These are phyloP conservation scores for Setaria viridis DNA, from an alignment of 202 grass and related monocot species.

Conservation along the genomic window DNA sequence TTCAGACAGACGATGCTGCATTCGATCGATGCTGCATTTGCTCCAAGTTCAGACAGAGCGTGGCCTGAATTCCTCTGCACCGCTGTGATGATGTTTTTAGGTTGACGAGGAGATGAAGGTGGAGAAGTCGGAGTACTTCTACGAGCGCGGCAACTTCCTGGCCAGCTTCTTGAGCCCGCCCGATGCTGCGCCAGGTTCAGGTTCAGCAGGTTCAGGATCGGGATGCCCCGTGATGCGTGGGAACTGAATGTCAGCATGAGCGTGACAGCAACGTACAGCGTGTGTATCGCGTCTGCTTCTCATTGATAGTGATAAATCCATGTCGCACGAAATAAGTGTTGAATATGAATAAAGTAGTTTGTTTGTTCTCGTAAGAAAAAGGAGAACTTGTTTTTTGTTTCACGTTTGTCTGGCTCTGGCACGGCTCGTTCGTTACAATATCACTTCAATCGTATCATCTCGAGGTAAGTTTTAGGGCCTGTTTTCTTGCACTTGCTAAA, in stretches of 20 bases:
- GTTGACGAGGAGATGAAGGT: constrained; percentile 62
- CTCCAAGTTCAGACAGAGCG: background rate
- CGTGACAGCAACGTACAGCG: no score
- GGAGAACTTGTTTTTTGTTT: background rate
- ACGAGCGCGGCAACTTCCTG: constrained; percentile 77
- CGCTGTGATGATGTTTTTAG: constrained; percentile 4
- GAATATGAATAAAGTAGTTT: background rate
- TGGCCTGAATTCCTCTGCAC: background rate
- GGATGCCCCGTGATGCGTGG: constrained; percentile 50
- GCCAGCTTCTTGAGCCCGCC: constrained; percentile 57
- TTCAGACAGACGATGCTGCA: background rate
- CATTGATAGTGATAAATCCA: background rate
- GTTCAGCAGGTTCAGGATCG: background rate
- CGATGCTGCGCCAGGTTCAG: background rate
- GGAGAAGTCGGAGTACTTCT: constrained; percentile 66
- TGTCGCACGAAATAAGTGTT: background rate
- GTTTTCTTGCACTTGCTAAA: no score
- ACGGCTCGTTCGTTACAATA: no score
- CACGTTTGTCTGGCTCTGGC: no score
- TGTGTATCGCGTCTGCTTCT: background rate
- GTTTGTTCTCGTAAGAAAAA: background rate
- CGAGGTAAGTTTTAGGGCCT: no score
- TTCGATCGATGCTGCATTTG: background rate
- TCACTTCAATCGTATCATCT: no score
- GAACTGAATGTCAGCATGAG: constrained; percentile 9